These are phyloP conservation scores for Beta vulgaris DNA, from an alignment of 148 eudicot species.

Conservation along the genomic window DNA sequence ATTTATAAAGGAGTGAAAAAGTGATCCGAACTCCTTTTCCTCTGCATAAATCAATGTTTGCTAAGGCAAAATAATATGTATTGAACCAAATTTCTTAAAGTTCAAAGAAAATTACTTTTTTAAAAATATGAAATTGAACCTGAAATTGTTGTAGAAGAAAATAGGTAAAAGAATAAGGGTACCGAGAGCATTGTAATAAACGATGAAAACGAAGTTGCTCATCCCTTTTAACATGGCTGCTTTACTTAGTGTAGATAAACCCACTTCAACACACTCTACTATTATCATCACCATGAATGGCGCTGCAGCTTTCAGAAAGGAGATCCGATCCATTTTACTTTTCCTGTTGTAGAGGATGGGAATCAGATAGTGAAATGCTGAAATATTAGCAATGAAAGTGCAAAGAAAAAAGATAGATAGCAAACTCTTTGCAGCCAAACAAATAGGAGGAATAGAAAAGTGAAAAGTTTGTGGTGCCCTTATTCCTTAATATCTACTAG, in stretches of 20 bases:
- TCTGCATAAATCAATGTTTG: constrained; percentile 32
- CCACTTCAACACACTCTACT: constrained; percentile 49
- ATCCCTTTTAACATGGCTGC: constrained; percentile 60
- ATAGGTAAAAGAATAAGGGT: constrained; percentile 47
- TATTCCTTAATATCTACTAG: no score
- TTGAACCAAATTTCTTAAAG: not conserved
- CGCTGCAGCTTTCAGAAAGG: constrained; percentile 15
- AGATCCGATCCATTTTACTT: constrained; percentile 18
- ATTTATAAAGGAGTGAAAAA: constrained; percentile 43
- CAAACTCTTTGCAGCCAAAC: no score
- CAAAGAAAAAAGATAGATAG: no score
- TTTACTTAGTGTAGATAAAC: constrained; percentile 48
- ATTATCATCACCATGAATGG: constrained; percentile 57
- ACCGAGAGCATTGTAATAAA: constrained; percentile 60
- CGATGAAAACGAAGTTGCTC: constrained; percentile 53
- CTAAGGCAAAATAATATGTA: not conserved
- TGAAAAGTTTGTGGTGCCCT: no score
- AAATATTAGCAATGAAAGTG: not conserved
- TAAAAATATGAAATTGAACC: constrained; percentile 23
- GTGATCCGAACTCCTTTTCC: constrained; percentile 44
- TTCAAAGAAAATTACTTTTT: not conserved
- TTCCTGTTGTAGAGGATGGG: not conserved
- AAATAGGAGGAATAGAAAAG: no score
- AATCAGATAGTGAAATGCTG: not conserved
- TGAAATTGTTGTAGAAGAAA: constrained; percentile 32